A percentile compares a stretch with the other conserved stretches of the same genome.
phyloP scores from a whole-genome alignment of 1,284 basidiomycete species.

The Neotropicomus parvogracilis region DNA sequence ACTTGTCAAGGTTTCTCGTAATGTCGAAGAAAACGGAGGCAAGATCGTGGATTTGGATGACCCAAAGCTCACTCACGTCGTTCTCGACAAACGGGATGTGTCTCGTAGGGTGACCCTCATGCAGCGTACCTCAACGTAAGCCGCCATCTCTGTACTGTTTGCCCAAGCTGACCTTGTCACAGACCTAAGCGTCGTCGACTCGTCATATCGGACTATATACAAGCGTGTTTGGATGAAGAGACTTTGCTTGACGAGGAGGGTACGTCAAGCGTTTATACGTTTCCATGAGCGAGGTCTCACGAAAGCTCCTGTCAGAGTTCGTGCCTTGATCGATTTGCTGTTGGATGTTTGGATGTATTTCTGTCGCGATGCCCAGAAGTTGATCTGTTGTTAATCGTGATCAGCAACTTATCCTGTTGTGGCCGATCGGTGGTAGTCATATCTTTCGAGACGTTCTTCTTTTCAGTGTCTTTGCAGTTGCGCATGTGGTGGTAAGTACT shows the following conservation, averaged over 20 bases:
- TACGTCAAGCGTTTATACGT: slow-evolving; percentile 9
- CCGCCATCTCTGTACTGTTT: neutral
- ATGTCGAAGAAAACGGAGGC: slow-evolving; percentile 70
- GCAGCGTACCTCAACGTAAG: slow-evolving; percentile 66
- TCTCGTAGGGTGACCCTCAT: slow-evolving; percentile 68
- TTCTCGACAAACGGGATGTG: slow-evolving; percentile 75
- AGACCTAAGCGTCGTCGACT: slow-evolving; percentile 78
- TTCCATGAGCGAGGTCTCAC: slow-evolving; percentile 3
- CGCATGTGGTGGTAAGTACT: too few relatives aligned
- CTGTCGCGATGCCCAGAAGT: neutral
- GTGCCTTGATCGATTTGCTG: slow-evolving; percentile 14
- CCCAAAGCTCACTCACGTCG: slow-evolving; percentile 78
- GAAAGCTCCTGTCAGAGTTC: slow-evolving; percentile 15
- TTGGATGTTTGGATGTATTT: neutral
- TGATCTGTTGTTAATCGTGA: too few relatives aligned
- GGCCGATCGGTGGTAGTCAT: too few relatives aligned
- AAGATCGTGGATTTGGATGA: slow-evolving; percentile 64
- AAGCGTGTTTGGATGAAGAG: slow-evolving; percentile 73
- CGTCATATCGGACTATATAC: slow-evolving; percentile 72
- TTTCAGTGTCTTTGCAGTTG: too few relatives aligned
- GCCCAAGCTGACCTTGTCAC: slow-evolving; percentile 8
- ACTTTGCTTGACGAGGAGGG: slow-evolving; percentile 80
- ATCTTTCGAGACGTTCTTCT: too few relatives aligned
- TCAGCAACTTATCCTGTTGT: too few relatives aligned
- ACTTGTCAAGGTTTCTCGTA: slow-evolving; percentile 48